Base-by-base conservation (phyloP, 352 stramenopile species). In the Phytophthora colocasiae region DNA sequence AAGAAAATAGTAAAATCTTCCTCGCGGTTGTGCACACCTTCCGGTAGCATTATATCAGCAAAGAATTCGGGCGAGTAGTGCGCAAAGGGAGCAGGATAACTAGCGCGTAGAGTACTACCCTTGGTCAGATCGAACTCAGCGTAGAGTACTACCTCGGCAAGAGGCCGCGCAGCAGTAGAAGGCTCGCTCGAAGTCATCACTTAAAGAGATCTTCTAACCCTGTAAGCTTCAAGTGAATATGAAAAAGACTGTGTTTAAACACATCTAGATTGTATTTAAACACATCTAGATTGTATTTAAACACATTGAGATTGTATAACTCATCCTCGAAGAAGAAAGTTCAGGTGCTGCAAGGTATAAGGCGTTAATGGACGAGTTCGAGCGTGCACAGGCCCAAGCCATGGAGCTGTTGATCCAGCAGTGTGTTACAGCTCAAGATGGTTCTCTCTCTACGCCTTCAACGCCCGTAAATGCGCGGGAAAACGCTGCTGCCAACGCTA, bases 1-100 rank as follows among this genome's bases (percentile, higher is more conserved):
- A 96, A 96, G 66, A 96, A 96, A 47, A 95, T 85, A 34, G 89
- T 96, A 17, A 86, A 89, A 74, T 96, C 89, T 43, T 94, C 69
- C 31, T 93, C 58, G 46, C 89, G 89, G 69, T 96, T 96, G 80
- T 96, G 89, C 60, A 94, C 86, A 47, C 89, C 89, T 50, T 96
- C 89, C 19, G 89, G 89, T 26, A 96, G 65, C 89, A 96, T 96
- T 31, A 90, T 85, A 58, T 96, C 89, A 24, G 89, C 89, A 58
- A 96, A 96, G 66, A 96, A 96, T 75, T 96, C 89, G 68, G 87
- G 77, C 54, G 86, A 91, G 72, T 95, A 95, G 72, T 93, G 80
- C 31, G 79, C 52, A 38, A 93, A 81, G 11, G 74, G 65, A 1
- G 24, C 38, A 6, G 89, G 89, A 46, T 81, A 95, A 61, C 81